Conservation (phyloP, 2,329 filamentous ascomycete species). For the Zymoseptoria passerinii region DNA sequence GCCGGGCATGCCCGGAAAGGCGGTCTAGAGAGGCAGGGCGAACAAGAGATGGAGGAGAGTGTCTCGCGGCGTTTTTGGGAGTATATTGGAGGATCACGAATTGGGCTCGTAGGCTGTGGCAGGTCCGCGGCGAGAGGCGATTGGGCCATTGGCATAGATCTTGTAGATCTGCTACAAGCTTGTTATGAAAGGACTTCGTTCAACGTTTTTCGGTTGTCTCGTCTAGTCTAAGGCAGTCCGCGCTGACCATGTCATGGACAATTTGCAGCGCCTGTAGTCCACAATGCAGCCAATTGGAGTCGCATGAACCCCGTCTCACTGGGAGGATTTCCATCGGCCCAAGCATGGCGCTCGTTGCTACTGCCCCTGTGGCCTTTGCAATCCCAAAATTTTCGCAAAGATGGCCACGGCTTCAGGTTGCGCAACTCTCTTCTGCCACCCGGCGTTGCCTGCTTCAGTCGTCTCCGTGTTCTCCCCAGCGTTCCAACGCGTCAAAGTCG, state of each 20-base stretch:
- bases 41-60: background rate
- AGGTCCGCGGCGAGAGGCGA: background rate
- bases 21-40: background rate
- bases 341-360: background rate
- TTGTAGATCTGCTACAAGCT: background rate
- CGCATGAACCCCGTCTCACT: background rate
- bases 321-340: background rate
- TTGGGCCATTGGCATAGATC: background rate
- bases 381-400: background rate
- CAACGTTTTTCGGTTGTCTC: background rate
- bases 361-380: background rate
- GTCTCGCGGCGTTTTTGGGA: background rate
- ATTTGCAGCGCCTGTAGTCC: background rate
- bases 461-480: background rate
- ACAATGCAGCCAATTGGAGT: too few species aligned
- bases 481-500: background rate
- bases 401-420: background rate
- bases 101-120: background rate
- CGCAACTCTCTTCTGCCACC: background rate
- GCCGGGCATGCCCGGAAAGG: constrained; percentile 11
- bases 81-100: background rate
- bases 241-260: background rate
- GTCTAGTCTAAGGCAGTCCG: background rate
- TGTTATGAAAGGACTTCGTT: background rate
- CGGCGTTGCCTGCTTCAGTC: background rate